Conservation (phyloP, 345 rosid genomes). For the Theobroma cacao region DNA sequence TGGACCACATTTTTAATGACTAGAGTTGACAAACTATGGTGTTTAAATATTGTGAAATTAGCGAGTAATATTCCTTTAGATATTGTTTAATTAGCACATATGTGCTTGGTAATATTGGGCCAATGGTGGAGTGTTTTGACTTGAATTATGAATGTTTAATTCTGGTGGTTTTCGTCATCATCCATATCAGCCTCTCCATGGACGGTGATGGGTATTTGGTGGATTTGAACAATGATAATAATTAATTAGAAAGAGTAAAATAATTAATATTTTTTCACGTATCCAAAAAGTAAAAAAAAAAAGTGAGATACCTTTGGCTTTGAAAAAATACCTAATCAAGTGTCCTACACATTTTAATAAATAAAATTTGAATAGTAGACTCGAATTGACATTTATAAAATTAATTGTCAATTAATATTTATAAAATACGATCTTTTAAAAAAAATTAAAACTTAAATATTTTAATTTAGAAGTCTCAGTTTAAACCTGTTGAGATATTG, state of each 20-base stretch:
- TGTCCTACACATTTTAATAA: no score
- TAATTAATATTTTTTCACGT: no score
- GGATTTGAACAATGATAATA: background rate
- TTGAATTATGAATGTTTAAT: constrained; percentile 21
- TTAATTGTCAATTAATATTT: no score
- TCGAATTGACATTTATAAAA: no score
- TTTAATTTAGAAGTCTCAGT: no score
- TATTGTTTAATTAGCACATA: background rate
- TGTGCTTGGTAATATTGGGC: constrained; percentile 8
- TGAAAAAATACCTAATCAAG: no score
- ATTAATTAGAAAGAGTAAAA: background rate
- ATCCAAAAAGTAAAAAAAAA: no score
- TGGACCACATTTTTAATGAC: background rate
- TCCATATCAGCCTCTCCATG: background rate
- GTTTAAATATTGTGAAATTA: background rate
- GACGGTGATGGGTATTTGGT: constrained; percentile 5
- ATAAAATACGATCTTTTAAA: no score
- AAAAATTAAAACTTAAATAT: no score
- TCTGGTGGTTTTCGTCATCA: constrained; percentile 21
- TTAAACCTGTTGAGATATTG: no score
- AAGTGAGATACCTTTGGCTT: no score
- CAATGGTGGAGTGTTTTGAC: constrained; percentile 35
- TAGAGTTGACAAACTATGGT: constrained; percentile 19
- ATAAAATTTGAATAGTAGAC: no score
- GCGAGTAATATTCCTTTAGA: background rate